Percentiles rank a stretch among this genome's conserved stretches.
Evolutionary conservation across 148 eudicot species (phyloP).

Genomic region (Chenopodium quinoa): DNA sequence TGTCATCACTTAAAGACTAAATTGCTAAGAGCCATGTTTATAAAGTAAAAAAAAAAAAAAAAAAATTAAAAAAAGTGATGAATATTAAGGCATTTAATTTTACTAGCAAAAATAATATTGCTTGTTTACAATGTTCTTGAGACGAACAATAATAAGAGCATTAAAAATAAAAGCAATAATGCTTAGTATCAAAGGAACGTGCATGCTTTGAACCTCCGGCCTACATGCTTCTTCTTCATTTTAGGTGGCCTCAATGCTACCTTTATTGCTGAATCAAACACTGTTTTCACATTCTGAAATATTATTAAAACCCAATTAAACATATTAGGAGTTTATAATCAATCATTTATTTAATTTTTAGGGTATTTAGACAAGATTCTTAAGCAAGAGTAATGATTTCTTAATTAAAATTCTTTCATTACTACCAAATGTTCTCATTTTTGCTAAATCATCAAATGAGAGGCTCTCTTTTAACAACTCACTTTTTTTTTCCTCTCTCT

Average conservation of each 20-base stretch:
- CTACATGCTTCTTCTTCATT: conserved; percentile 41
- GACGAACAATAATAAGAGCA: background rate
- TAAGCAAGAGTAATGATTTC: too few species aligned
- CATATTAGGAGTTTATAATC: background rate
- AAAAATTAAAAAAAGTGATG: too few species aligned
- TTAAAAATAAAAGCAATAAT: background rate
- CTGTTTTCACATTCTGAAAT: conserved; percentile 60
- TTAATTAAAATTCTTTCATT: too few species aligned
- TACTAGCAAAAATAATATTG: background rate
- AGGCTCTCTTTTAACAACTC: too few species aligned
- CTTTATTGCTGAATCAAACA: conserved; percentile 67
- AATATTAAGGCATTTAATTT: too few species aligned
- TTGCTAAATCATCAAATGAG: too few species aligned
- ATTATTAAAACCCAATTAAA: background rate
- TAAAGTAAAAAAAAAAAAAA: too few species aligned
- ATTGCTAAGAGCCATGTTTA: background rate
- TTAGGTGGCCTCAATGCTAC: conserved; percentile 57
- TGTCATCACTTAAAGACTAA: conserved; percentile 1
- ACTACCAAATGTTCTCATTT: too few species aligned
- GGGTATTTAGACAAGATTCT: too few species aligned
- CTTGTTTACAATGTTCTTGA: conserved; percentile 1
- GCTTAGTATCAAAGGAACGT: conserved; percentile 9
- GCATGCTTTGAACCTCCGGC: conserved; percentile 17
- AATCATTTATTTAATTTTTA: too few species aligned
- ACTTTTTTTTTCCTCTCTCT: too few species aligned